Base-by-base conservation (phyloP, 768 basidiomycete species). In the Tylopilus rubrobrunneus region DNA sequence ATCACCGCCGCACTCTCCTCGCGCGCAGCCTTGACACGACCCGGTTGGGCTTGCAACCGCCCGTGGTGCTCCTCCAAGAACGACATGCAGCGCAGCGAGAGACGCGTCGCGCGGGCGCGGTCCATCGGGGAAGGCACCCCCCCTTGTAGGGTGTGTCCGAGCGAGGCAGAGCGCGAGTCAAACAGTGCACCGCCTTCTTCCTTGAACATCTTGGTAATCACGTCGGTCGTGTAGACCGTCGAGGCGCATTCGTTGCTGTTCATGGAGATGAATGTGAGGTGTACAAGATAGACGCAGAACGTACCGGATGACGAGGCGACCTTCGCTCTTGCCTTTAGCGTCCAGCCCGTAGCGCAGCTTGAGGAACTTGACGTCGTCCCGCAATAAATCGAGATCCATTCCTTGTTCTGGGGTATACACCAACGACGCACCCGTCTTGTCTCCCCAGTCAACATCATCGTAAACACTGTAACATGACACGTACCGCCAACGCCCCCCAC, bases 141-240 rank as follows among this genome's bases (percentile, higher is more conserved):
- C 8, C 97, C 97, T 65, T 99, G 97, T 3, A 99, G 75, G 5
- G 95, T 98, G 74, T 99, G 97, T 15, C 97, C 97, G 19, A 99
- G 83, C 1, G 92, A 89, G n/a, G 96, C 97, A 19, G 85, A 89
- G 45, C 97, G 87, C 19, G 97, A 85, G 73, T 99, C 97, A 66
- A 98, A 99, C 23, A 98, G 76, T 6, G 77, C 58, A 25, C 86
- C 86, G n/a, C 97, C 97, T 71, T 98, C 96, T 67, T 97, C 96
- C 64, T 88, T 87, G 71, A 98, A 73, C 78, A 99, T 97, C 70
- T 90, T 90, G 56, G 88, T 95, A 61, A 99, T 81, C 51, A 97
- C 81, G 8, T 92, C 85, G 7, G 95, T 95, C 14, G 88, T 87
- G 76, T 98, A 99, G 25, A 98, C 89, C 9, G 75, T 74, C 14